phyloP scores from a whole-genome alignment of 2,329 filamentous ascomycete species.

The Sporothrix sp. region DNA sequence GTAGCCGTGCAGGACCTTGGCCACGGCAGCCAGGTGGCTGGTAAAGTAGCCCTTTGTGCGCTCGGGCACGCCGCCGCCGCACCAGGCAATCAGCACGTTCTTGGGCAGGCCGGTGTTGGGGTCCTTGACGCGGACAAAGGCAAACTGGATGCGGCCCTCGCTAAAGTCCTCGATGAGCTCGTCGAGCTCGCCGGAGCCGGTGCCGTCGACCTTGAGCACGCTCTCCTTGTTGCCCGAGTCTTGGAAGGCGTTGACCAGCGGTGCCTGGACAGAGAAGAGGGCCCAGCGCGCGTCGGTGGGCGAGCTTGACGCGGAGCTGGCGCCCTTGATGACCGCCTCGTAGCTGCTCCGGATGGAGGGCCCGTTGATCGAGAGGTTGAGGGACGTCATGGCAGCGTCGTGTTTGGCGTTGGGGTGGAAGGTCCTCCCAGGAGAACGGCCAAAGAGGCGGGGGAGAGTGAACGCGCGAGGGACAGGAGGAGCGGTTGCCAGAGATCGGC shows the following conservation, averaged over 20 bases:
- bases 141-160: slow-evolving; percentile 93
- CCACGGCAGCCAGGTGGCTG: slow-evolving; percentile 79
- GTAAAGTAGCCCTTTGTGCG: slow-evolving; percentile 98
- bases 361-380: slow-evolving; percentile 71
- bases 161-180: slow-evolving; percentile 94
- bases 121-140: slow-evolving; percentile 92
- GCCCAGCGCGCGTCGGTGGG: slow-evolving; percentile 88
- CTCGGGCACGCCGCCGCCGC: slow-evolving; percentile 95
- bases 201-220: slow-evolving; percentile 85
- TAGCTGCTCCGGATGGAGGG: slow-evolving; percentile 79
- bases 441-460: not conserved
- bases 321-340: slow-evolving; percentile 46
- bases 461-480: not conserved
- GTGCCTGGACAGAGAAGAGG: slow-evolving; percentile 84
- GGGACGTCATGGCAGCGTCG: slow-evolving; percentile 56
- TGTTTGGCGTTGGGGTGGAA: not conserved
- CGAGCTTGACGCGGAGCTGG: slow-evolving; percentile 48
- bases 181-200: slow-evolving; percentile 75
- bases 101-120: slow-evolving; percentile 85
- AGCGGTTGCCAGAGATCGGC: too few species aligned
- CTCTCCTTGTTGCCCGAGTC: slow-evolving; percentile 81
- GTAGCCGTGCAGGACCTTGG: slow-evolving; percentile 90
- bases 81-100: slow-evolving; percentile 90
- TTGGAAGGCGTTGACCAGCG: slow-evolving; percentile 87
- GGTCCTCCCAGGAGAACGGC: too few species aligned